Conservation (phyloP, 2,329 filamentous ascomycete species). For the Pseudopithomyces chartarum region DNA sequence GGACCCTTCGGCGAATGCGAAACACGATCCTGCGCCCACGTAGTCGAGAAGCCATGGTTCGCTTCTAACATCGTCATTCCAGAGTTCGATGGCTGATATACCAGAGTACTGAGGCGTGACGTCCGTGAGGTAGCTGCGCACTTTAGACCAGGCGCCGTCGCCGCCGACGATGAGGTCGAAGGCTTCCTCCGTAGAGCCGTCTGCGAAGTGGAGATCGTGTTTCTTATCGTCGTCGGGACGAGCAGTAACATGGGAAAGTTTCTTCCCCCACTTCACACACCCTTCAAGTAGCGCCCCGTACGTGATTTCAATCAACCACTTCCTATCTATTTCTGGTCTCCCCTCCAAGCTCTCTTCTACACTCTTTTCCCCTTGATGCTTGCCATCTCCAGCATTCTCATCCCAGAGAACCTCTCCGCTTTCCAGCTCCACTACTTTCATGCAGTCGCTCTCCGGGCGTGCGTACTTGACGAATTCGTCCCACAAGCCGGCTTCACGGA, state of each 20-base stretch:
- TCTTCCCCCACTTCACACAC: conserved; percentile 35
- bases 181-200: conserved; percentile 33
- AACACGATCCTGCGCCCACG: conserved; percentile 49
- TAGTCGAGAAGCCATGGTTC: conserved; percentile 50
- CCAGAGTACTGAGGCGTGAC: conserved; percentile 54
- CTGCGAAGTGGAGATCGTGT: conserved; percentile 38
- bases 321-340: conserved; percentile 59
- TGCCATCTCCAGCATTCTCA: conserved; percentile 24
- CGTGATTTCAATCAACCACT: conserved; percentile 36
- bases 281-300: conserved; percentile 52
- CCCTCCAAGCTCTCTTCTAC: conserved; percentile 33
- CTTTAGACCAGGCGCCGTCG: conserved; percentile 54
- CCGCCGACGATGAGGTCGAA: conserved; percentile 56
- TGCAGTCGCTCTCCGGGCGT: conserved; percentile 58
- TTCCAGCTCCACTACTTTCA: conserved; percentile 52
- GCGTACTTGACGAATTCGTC: conserved; percentile 57
- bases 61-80: conserved; percentile 51
- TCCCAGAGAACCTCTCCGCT: conserved; percentile 38
- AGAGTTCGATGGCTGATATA: conserved; percentile 51
- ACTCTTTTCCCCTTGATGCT: conserved; percentile 49
- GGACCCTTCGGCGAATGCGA: conserved; percentile 45
- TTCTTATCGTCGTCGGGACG: conserved; percentile 8
- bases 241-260: conserved; percentile 45
- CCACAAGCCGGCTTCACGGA: conserved; percentile 57
- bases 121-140: conserved; percentile 32